phyloP scores from a whole-genome alignment of 371 early-diverging fungal species.

The Mortierella sp. region DNA sequence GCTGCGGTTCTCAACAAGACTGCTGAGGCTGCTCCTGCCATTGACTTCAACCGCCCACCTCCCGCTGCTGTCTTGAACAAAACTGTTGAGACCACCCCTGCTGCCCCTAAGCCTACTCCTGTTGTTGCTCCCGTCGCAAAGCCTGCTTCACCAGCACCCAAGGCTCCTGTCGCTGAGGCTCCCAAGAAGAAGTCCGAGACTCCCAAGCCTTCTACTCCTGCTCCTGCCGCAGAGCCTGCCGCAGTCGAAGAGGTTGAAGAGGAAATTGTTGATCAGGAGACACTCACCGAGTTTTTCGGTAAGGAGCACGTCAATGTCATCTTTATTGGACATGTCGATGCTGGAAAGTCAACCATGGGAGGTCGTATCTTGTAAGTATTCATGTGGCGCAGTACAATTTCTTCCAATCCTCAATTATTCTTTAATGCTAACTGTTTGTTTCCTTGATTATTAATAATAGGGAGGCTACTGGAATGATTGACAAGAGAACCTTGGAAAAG shows the following conservation, averaged over 20 bases:
- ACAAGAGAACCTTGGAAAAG: slow-evolving; percentile 99
- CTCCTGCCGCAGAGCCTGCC: slow-evolving; percentile 35
- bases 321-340: slow-evolving; percentile 99
- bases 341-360: slow-evolving; percentile 99
- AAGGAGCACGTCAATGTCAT: slow-evolving; percentile 97
- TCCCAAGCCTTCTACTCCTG: slow-evolving; percentile 26
- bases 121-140: slow-evolving; percentile 30
- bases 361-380: slow-evolving; percentile 92
- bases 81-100: slow-evolving; percentile 47
- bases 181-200: slow-evolving; percentile 28
- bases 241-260: slow-evolving; percentile 55
- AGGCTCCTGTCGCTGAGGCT: slow-evolving; percentile 31
- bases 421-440: background rate
- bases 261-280: slow-evolving; percentile 68
- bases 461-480: slow-evolving; percentile 95
- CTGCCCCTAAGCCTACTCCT: slow-evolving; percentile 35
- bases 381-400: no score
- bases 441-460: slow-evolving; percentile 13
- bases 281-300: slow-evolving; percentile 77
- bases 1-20: slow-evolving; percentile 35
- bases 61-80: slow-evolving; percentile 41
- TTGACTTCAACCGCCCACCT: slow-evolving; percentile 41
- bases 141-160: slow-evolving; percentile 49
- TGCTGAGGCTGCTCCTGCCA: slow-evolving; percentile 37
- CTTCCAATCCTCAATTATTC: no score